Base-by-base conservation (phyloP, 2,329 filamentous ascomycete genomes). In the Akanthomyces muscarius region DNA sequence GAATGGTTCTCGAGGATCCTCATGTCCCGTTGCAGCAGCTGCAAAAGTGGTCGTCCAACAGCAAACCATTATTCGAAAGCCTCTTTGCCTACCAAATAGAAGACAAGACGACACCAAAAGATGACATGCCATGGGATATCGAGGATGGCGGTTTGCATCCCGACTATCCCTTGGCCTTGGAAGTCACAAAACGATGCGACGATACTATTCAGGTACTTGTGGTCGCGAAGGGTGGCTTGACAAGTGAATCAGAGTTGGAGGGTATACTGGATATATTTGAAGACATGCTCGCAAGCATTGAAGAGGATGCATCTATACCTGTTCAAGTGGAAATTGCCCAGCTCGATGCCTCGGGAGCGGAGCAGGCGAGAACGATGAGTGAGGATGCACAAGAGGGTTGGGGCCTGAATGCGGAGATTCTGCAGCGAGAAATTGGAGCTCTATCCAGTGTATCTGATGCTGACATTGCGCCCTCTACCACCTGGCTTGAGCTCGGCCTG, bases 51-150 rank as follows among this genome's bases (percentile, higher is more conserved):
- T 87, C 86, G 67, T 81, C 83, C 0, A 77, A 79, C 5, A 82
- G 82, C 4, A 77, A 83, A 48, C 79, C 84, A 0, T 75, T 94
- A 2, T 97, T 97, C 70, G 89, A 96, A 64, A 88, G 82, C 0
- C 77, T 97, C 1, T 96, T 97, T 68, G 89, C 92, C 0, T 97
- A 94, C 71, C 90, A 96, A 69, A 80, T 82, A 42, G 77, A 84
- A 10, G 68, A 74, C 0, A 65, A 70, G 0, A 63, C 69, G 0
- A 62, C 69, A 0, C 50, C 64, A 1, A 70, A 69, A n/a, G 66
- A 72, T 4, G 68, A 74, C 2, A 62, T 68, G 1, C 67, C 86
- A 1, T 93, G 91, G 88, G 76, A 74, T 0, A 69, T 83, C 11
- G 64, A 81, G 2, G 78, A 84, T 23, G 80, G 80, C 1, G 71